These are phyloP conservation scores for Mentha longifolia DNA, from an alignment of 257 asterid genomes.

Conservation along the genomic window DNA sequence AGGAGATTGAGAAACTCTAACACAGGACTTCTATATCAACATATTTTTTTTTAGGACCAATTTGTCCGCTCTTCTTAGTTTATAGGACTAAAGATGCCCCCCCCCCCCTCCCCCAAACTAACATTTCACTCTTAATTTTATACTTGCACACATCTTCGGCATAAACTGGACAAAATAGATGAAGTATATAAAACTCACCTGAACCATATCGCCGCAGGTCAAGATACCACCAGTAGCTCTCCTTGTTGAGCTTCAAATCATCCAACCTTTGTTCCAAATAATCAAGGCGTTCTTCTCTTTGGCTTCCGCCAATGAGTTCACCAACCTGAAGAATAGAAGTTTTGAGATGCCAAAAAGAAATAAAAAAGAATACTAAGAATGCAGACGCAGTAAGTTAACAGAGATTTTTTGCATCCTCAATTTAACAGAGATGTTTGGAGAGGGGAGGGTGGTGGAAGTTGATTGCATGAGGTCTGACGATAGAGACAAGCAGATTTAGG, in stretches of 20 bases:
- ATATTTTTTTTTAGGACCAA: too few relatives aligned
- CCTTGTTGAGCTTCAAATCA: slow-evolving; percentile 82
- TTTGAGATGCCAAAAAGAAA: slow-evolving; percentile 8
- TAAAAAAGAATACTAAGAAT: background rate
- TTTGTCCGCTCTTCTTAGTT: too few relatives aligned
- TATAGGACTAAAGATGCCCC: too few relatives aligned
- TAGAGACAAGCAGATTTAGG: background rate
- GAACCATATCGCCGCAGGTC: slow-evolving; percentile 97
- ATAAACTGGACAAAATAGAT: background rate
- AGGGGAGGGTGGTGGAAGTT: background rate
- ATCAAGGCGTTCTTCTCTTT: slow-evolving; percentile 94
- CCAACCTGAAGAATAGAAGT: slow-evolving; percentile 63
- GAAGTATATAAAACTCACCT: slow-evolving; percentile 50
- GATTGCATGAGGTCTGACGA: background rate
- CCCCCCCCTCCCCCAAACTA: too few relatives aligned
- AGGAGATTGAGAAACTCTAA: too few relatives aligned
- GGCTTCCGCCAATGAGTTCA: slow-evolving; percentile 99
- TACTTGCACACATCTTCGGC: background rate
- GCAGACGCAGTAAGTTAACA: background rate
- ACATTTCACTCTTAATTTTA: background rate
- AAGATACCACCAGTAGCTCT: slow-evolving; percentile 99
- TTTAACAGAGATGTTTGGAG: background rate
- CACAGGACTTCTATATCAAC: too few relatives aligned
- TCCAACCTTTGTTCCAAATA: slow-evolving; percentile 81
- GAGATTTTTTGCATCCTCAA: background rate